Conservation (phyloP, 108 stramenopile species). For the Chaetoceros muelleri region DNA sequence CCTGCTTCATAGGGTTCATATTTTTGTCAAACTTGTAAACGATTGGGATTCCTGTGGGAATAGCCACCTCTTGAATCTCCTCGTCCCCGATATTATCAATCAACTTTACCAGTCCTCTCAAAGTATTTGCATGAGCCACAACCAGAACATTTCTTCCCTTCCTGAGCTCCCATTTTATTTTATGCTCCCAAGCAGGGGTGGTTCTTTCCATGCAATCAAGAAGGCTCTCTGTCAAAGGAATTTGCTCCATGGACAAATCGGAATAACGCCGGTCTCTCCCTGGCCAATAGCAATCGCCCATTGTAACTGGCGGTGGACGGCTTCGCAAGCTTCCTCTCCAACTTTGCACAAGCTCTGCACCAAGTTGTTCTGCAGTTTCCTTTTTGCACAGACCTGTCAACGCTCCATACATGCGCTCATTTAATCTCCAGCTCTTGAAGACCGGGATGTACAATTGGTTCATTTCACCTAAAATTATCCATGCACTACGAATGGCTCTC, state of each 20-base stretch:
- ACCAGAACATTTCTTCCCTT: constrained; percentile 63
- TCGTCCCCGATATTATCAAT: constrained; percentile 25
- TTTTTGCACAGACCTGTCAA: constrained; percentile 57
- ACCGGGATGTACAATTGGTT: constrained; percentile 80
- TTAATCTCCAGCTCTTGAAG: constrained; percentile 62
- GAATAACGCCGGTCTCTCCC: constrained; percentile 40
- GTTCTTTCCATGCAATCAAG: constrained; percentile 47
- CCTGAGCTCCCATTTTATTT: constrained; percentile 36
- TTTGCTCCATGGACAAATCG: constrained; percentile 29
- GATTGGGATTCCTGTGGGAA: constrained; percentile 62
- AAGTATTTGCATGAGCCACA: constrained; percentile 66
- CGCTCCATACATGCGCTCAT: constrained; percentile 76
- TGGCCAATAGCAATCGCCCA: constrained; percentile 27
- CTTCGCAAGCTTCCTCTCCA: constrained; percentile 40
- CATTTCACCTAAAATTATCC: constrained; percentile 66
- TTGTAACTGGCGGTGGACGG: constrained; percentile 42
- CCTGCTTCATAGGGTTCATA: constrained; percentile 32
- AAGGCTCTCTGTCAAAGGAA: constrained; percentile 40
- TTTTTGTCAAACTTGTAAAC: constrained; percentile 35
- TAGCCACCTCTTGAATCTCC: constrained; percentile 49
- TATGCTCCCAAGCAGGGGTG: constrained; percentile 55
- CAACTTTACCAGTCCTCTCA: constrained; percentile 37
- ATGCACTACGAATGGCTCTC: constrained; percentile 57
- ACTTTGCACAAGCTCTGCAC: constrained; percentile 49
- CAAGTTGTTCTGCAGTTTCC: constrained; percentile 44